These are phyloP conservation scores for Cytospora piceicola DNA, from an alignment of 2,329 filamentous ascomycete genomes.

Conservation along the genomic window DNA sequence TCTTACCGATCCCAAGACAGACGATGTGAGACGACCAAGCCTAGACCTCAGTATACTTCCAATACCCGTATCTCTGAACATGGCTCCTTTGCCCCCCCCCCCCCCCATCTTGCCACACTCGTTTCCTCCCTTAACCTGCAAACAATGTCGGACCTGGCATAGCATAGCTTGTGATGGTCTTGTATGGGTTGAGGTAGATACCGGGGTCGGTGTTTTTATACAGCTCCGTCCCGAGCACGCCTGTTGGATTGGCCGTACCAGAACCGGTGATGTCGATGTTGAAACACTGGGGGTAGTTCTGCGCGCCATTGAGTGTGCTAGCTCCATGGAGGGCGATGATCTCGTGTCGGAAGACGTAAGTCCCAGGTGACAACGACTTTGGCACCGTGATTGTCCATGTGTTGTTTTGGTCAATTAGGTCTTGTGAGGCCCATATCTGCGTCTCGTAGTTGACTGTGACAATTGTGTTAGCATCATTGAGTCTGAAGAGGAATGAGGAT, in stretches of 20 bases:
- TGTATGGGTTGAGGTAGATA: conserved; percentile 38
- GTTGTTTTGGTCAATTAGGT: conserved; percentile 53
- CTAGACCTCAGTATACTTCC: not conserved
- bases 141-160: conserved; percentile 38
- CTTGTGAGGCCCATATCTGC: conserved; percentile 42
- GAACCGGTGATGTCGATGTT: conserved; percentile 50
- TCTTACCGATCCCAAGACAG: not conserved
- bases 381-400: conserved; percentile 48
- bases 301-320: conserved; percentile 47
- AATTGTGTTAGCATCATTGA: not conserved
- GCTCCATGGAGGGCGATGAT: conserved; percentile 52
- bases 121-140: not conserved
- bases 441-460: conserved; percentile 24
- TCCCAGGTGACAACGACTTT: conserved; percentile 40
- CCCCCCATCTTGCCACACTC: no score
- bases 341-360: conserved; percentile 55
- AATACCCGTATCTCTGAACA: no score
- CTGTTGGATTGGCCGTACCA: conserved; percentile 38
- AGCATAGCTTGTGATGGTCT: conserved; percentile 33
- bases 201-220: conserved; percentile 36
- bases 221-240: conserved; percentile 36
- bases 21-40: not conserved
- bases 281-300: conserved; percentile 54
- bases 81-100: no score
- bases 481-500: not conserved